A percentile compares a stretch with the other conserved stretches of the same genome.
phyloP scores from a whole-genome alignment of 495 filamentous ascomycete genomes.

The Annulohypoxylon nitens region DNA sequence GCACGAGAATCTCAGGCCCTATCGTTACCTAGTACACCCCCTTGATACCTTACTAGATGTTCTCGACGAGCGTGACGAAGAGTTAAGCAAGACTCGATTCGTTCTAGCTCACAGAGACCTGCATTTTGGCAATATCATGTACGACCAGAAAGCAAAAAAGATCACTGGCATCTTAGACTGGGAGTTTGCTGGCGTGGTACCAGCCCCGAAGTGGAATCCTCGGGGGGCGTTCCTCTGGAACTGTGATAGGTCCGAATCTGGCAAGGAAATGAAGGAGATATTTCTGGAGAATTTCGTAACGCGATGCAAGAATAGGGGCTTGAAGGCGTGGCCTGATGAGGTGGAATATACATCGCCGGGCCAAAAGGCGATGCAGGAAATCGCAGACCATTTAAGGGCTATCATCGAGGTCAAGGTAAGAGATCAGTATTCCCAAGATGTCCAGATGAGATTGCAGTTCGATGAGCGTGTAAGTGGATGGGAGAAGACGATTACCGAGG shows the following conservation, averaged over 20 bases:
- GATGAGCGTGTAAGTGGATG: neutral
- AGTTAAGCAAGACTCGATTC: slow-evolving; percentile 47
- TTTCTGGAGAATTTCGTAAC: neutral
- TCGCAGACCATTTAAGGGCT: slow-evolving; percentile 32
- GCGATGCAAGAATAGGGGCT: slow-evolving; percentile 28
- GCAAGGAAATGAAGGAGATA: neutral
- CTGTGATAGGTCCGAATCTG: neutral
- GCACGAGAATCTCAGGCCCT: slow-evolving; percentile 43
- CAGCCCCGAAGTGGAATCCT: slow-evolving; percentile 52
- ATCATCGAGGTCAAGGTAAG: slow-evolving; percentile 40
- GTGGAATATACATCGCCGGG: neutral
- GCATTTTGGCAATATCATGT: slow-evolving; percentile 57
- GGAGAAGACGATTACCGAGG: neutral
- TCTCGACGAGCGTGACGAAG: neutral
- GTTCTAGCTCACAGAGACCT: slow-evolving; percentile 57
- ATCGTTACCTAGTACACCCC: slow-evolving; percentile 45
- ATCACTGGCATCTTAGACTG: slow-evolving; percentile 58
- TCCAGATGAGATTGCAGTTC: neutral
- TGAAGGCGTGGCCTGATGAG: neutral
- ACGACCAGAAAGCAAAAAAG: slow-evolving; percentile 36
- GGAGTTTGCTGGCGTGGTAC: slow-evolving; percentile 56
- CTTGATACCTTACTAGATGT: slow-evolving; percentile 36
- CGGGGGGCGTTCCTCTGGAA: slow-evolving; percentile 52
- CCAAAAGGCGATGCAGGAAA: slow-evolving; percentile 9
- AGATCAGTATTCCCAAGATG: neutral